Evolutionary conservation across 139 green algal species (phyloP), one percentile per base, ranked within the genome.

Genomic region (Ettlia oleoabundans): DNA sequence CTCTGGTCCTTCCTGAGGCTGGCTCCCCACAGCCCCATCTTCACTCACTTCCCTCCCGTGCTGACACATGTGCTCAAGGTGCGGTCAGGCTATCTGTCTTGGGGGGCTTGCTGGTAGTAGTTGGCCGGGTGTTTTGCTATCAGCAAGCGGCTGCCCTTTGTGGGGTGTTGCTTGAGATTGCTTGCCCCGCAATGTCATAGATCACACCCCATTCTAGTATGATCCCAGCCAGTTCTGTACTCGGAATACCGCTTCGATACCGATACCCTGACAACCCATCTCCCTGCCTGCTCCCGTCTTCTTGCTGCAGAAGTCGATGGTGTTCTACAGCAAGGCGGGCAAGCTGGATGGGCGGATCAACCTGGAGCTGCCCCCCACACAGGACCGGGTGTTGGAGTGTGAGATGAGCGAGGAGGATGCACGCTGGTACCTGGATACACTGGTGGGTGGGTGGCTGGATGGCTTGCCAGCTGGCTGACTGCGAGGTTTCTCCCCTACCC

Each of bases 241-340:
- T n/a, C n/a, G n/a, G n/a, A n/a, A n/a, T n/a, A n/a, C n/a, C n/a
- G n/a, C n/a, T n/a, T n/a, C n/a, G n/a, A n/a, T n/a, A n/a, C n/a
- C n/a, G n/a, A n/a, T n/a, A n/a, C n/a, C n/a, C n/a, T n/a, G n/a
- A n/a, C n/a, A n/a, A 43, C 32, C 15, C 22, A 43, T 71, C 21
- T 43, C 30, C 18, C 18, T 30, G 22, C 71, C 51, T 35, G 22
- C 71, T 33, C 6, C 51, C 3, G 1, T 52, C 40, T 2, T 4
- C 38, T 8, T 13, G 13, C 63, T 24, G 51, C 53, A 67, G 41
- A 33, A 33, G 40, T 33, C 42, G 13, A 76, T 81, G 76, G 38
- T 83, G 42, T 71, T 58, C 33, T 87, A 77, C 83, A 81, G 41
- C 64, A 84, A 81, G 80, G 37, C 47, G 10, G 83, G 76, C 5